Evolutionary conservation across 306 rosid genomes (phyloP).

Genomic region (Quercus glauca): DNA sequence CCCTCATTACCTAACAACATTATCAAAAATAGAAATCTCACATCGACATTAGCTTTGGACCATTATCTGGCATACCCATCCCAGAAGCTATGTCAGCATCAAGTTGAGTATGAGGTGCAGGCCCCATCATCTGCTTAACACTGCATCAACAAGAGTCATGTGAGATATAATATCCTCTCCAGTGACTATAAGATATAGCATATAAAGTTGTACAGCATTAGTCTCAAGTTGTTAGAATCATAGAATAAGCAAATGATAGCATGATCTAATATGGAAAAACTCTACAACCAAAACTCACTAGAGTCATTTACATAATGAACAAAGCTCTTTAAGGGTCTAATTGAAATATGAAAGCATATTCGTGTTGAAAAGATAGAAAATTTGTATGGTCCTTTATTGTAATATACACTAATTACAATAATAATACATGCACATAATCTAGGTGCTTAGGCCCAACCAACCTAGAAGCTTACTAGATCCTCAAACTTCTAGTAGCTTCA

Average conservation of each 20-base stretch:
- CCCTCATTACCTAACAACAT: not conserved
- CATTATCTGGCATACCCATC: conserved; percentile 97
- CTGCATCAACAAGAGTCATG: conserved; percentile 31
- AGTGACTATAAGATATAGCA: not conserved
- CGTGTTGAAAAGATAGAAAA: not conserved
- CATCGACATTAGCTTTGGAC: conserved; percentile 85
- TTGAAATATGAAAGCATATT: not conserved
- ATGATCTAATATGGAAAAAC: not conserved
- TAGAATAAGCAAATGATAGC: not conserved
- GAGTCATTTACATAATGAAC: not conserved
- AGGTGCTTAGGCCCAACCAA: not conserved
- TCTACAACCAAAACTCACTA: not conserved
- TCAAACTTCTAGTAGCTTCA: conserved; percentile 9
- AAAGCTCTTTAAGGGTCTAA: not conserved
- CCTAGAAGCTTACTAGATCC: not conserved
- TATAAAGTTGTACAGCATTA: not conserved
- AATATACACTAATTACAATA: too few relatives aligned
- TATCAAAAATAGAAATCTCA: conserved; percentile 14
- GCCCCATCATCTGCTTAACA: conserved; percentile 66
- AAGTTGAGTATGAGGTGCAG: conserved; percentile 89
- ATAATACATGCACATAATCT: not conserved
- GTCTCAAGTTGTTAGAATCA: not conserved
- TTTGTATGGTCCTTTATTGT: not conserved
- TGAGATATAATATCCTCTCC: not conserved
- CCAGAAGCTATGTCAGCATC: conserved; percentile 94